These are phyloP conservation scores for Tricholoma saponaceum DNA, from an alignment of 768 basidiomycete species.

Conservation along the genomic window DNA sequence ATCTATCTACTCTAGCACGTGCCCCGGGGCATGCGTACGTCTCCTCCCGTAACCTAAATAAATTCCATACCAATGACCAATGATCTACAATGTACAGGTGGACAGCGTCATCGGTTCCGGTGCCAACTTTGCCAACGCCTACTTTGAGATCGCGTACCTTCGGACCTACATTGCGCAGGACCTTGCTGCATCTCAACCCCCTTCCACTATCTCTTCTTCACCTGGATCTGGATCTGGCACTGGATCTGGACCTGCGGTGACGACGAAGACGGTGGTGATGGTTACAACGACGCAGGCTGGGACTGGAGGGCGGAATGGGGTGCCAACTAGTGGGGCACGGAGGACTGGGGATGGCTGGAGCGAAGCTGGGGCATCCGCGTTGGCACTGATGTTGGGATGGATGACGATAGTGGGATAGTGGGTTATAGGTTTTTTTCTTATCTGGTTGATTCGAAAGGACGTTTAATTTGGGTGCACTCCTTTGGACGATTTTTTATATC, in stretches of 20 bases:
- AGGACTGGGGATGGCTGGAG: not conserved
- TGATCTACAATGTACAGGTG: conserved; percentile 16
- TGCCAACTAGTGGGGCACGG: not conserved
- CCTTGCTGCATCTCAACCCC: conserved; percentile 1
- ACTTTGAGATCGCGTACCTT: conserved; percentile 58
- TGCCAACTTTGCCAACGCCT: conserved; percentile 45
- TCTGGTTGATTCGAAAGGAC: not conserved
- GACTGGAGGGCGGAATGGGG: not conserved
- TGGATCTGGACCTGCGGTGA: not conserved
- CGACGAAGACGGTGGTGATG: not conserved
- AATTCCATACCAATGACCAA: not conserved
- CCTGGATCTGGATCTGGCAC: no score
- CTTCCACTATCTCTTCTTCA: no score
- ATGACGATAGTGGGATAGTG: not conserved
- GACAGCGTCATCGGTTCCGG: conserved; percentile 45
- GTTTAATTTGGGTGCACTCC: not conserved
- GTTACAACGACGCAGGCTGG: not conserved
- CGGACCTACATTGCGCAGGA: conserved; percentile 46
- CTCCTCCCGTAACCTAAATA: not conserved
- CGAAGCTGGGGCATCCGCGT: not conserved
- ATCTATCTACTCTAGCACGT: conserved; percentile 37
- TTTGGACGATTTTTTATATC: not conserved
- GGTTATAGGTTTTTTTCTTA: not conserved
- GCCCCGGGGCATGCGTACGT: conserved; percentile 39
- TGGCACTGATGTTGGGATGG: not conserved